Percentiles rank a stretch among this genome's conserved stretches.
Evolutionary conservation across 2,329 filamentous ascomycete genomes (phyloP).

Genomic region (Coniella vitis): DNA sequence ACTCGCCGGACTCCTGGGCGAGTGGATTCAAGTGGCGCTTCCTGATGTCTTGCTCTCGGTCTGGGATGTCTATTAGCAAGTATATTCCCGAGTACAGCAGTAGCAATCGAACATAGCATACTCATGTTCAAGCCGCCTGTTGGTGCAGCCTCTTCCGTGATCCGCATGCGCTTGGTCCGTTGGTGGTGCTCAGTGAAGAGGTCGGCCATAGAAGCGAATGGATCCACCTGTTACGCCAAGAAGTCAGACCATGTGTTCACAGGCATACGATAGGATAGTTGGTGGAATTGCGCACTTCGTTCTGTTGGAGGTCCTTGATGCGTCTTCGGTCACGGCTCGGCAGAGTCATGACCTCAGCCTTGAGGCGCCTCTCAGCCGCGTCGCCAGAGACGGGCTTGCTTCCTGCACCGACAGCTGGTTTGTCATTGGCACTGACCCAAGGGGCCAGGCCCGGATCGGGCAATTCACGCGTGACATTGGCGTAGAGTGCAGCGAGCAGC

Average conservation of each 20-base stretch:
- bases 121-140: constrained; percentile 74
- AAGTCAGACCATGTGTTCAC: constrained; percentile 2
- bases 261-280: not conserved
- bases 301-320: constrained; percentile 57
- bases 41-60: constrained; percentile 60
- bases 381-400: constrained; percentile 59
- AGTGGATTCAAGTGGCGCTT: constrained; percentile 59
- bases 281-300: constrained; percentile 44
- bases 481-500: constrained; percentile 59
- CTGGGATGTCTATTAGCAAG: constrained; percentile 28
- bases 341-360: constrained; percentile 65
- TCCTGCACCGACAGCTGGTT: constrained; percentile 49
- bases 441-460: constrained; percentile 61
- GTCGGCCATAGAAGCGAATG: constrained; percentile 45
- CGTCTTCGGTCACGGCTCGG: constrained; percentile 59
- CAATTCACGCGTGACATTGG: constrained; percentile 63
- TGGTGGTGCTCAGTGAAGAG: constrained; percentile 44
- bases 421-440: constrained; percentile 67
- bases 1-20: constrained; percentile 62
- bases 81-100: not conserved
- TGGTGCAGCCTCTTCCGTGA: constrained; percentile 55
- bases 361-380: constrained; percentile 57
- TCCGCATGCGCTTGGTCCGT: constrained; percentile 35
- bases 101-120: constrained; percentile 35
- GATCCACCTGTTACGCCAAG: constrained; percentile 38